Conservation (phyloP, 2,329 filamentous ascomycete species). For the Cytospora piceae region DNA sequence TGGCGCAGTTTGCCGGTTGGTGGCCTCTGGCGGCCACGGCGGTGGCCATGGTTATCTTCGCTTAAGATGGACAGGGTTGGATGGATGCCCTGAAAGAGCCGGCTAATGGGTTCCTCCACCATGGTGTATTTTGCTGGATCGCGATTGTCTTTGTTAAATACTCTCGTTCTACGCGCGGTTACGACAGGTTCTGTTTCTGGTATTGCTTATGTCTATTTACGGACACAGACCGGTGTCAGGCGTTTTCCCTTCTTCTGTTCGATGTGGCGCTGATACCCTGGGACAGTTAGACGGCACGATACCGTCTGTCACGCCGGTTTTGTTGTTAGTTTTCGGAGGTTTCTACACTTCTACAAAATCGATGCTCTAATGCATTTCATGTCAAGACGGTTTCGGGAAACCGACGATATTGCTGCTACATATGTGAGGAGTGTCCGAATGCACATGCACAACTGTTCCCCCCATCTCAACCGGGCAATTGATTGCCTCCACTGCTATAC, state of each 20-base stretch:
- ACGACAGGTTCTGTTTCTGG: background rate
- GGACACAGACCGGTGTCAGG: background rate
- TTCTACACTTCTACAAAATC: background rate
- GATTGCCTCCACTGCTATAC: too few species aligned
- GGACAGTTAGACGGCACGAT: background rate
- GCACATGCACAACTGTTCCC: too few species aligned
- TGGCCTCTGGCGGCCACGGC: constrained; percentile 55
- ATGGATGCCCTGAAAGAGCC: background rate
- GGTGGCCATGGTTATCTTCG: constrained; percentile 48
- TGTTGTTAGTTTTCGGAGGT: background rate
- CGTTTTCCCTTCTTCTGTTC: background rate
- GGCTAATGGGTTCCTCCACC: background rate
- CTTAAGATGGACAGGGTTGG: constrained; percentile 37
- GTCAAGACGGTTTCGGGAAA: background rate
- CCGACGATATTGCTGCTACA: too few species aligned
- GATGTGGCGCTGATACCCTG: constrained; percentile 13
- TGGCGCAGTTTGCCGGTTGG: constrained; percentile 49
- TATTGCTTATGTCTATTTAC: background rate
- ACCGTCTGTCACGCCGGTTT: constrained; percentile 1
- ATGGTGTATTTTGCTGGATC: background rate
- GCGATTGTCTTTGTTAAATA: background rate
- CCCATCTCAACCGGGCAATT: too few species aligned
- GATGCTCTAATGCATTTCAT: background rate
- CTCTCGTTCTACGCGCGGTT: too few species aligned
- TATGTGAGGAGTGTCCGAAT: too few species aligned